Evolutionary conservation across 2,329 filamentous ascomycete species (phyloP), one percentile per base, ranked within the genome.

Genomic region (Pseudogymnoascus pannorum): DNA sequence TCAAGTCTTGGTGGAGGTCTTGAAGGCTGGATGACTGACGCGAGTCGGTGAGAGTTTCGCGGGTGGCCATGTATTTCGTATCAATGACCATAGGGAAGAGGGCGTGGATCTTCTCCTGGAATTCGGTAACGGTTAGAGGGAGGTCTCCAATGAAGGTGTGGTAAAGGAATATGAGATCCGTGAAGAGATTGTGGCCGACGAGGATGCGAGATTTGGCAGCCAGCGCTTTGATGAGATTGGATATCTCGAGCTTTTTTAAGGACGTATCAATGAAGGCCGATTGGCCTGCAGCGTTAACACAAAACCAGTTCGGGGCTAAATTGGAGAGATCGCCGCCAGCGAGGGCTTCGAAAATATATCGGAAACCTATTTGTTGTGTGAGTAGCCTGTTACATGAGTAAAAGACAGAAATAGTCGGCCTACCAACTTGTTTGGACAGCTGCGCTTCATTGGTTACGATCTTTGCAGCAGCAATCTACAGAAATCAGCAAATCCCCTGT

Each of bases 141-240:
- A 88, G 73, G 1, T 73, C 64, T 1, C 82, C 83, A 58, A 87
- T 75, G 70, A 89, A 89, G 1, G 78, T 80, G n/a, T 76, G 72
- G 70, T 87, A 85, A 35, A 88, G 72, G 67, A 87, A 87, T 35
- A 83, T 78, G 2, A 89, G 74, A 66, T 89, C 85, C 1, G 81
- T 79, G 64, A 88, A 83, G 62, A 84, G 76, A 66, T 89, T 88
- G 72, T 89, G 85, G 0, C 85, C 85, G 2, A 88, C 77, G 0
- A 88, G 67, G 0, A 84, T 65, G 51, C 71, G 70, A 24, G 44
- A 29, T 18, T 64, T 69, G 5, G 31, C 14, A 42, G 77, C 69
- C 24, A 67, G 66, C 14, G 65, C 54, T 8, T 65, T 64, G 2
- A 74, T 60, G 11, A 65, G 63, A 36, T 68, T 67, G 31, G 68